These are phyloP conservation scores for Henningerozyma blattae DNA, from an alignment of 805 yeast species.

Conservation along the genomic window DNA sequence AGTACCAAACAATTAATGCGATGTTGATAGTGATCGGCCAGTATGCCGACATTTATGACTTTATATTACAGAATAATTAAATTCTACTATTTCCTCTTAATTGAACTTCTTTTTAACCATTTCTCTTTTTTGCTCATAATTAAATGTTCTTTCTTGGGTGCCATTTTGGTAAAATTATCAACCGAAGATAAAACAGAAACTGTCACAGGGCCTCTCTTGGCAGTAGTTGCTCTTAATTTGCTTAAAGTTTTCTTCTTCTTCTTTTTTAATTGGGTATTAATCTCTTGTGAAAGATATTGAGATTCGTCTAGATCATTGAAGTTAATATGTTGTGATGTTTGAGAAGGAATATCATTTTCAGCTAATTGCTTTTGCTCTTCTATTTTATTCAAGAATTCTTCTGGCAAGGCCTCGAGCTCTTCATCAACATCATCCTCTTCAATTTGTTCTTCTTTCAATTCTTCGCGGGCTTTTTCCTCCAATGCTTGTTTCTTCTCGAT, in stretches of 20 bases:
- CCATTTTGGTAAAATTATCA: conserved; percentile 10
- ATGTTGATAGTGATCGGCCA: too few species aligned
- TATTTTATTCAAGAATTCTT: conserved; percentile 26
- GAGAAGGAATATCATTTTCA: conserved; percentile 5
- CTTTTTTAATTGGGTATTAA: conserved; percentile 10
- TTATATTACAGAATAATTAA: too few species aligned
- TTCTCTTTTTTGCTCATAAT: conserved; percentile 20
- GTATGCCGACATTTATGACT: too few species aligned
- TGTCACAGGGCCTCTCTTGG: conserved; percentile 31
- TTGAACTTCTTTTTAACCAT: conserved; percentile 23
- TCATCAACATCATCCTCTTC: conserved; percentile 11
- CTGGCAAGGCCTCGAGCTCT: conserved; percentile 29
- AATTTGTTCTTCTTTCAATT: conserved; percentile 2
- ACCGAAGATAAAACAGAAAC: conserved; percentile 24
- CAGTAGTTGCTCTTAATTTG: conserved; percentile 17
- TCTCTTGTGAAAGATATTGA: conserved; percentile 8
- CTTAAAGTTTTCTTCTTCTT: conserved; percentile 25
- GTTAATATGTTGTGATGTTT: conserved; percentile 21
- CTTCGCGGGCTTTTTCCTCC: conserved; percentile 7
- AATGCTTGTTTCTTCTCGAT: conserved; percentile 10
- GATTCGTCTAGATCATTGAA: conserved; percentile 21
- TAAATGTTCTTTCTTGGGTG: conserved; percentile 19
- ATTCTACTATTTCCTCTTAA: conserved; percentile 17
- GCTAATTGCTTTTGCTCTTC: too few species aligned
- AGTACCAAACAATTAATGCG: too few species aligned